Conservation (phyloP, 768 basidiomycete genomes). For the Suillus sp. region DNA sequence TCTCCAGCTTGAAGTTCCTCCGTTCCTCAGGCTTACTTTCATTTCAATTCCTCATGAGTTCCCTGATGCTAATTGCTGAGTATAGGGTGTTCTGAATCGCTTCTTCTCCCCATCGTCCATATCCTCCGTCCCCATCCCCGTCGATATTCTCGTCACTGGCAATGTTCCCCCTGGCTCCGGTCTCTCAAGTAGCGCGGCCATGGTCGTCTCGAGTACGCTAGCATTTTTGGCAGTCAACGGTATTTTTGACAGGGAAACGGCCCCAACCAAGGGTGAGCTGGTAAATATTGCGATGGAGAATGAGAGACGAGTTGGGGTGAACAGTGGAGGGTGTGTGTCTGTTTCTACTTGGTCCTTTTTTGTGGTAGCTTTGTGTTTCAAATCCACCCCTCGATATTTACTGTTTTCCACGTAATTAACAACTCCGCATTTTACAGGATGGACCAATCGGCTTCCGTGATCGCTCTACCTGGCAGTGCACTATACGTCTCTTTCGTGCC, state of each 20-base stretch:
- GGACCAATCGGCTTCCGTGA: constrained; percentile 90
- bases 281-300: constrained; percentile 83
- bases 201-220: constrained; percentile 86
- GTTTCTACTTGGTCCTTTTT: neutral
- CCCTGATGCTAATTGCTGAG: neutral
- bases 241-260: constrained; percentile 42
- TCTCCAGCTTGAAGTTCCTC: too few species aligned
- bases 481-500: constrained; percentile 86
- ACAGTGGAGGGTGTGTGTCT: constrained; percentile 70
- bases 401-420: constrained; percentile 13
- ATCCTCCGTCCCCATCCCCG: constrained; percentile 48
- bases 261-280: constrained; percentile 62
- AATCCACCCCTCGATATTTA: neutral
- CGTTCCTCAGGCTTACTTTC: neutral
- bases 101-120: constrained; percentile 45
- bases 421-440: constrained; percentile 49
- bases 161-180: constrained; percentile 87
- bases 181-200: constrained; percentile 84
- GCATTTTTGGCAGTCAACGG: constrained; percentile 79
- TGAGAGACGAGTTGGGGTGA: constrained; percentile 83
- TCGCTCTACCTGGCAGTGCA: constrained; percentile 68
- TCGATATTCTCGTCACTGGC: constrained; percentile 79
- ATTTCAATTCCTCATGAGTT: neutral
- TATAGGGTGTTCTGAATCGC: constrained; percentile 66
- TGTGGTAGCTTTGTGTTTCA: neutral